Evolutionary conservation across 352 stramenopile species (phyloP).

Genomic region (Phytophthora hybrid): DNA sequence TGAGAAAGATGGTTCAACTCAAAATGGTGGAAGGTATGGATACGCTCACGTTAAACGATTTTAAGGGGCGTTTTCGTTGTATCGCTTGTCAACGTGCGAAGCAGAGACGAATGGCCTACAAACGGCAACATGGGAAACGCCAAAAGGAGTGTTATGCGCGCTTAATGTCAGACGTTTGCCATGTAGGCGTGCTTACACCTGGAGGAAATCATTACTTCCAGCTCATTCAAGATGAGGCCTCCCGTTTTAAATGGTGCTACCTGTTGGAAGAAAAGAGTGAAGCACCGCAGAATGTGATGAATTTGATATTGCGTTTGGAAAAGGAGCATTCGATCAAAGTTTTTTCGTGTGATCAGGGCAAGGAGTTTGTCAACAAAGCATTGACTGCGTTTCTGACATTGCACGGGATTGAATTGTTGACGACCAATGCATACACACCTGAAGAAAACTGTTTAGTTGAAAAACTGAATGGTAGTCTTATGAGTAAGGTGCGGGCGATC

Average conservation of each 20-base stretch:
- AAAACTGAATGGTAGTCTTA: neutral
- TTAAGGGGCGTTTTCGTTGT: neutral
- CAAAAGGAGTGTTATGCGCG: neutral
- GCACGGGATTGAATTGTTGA: neutral
- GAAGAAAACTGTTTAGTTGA: too few relatives aligned
- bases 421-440: neutral
- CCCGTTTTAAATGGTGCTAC: slow-evolving; percentile 19
- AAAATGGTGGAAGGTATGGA: neutral
- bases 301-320: too few relatives aligned
- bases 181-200: neutral
- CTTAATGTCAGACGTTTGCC: neutral
- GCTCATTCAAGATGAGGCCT: slow-evolving; percentile 17
- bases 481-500: too few relatives aligned
- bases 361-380: neutral
- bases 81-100: neutral
- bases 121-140: neutral
- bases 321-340: too few relatives aligned
- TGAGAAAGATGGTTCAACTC: neutral
- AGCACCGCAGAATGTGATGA: slow-evolving; percentile 1
- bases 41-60: neutral
- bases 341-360: too few relatives aligned
- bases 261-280: slow-evolving; percentile 9
- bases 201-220: slow-evolving; percentile 3
- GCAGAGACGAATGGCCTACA: slow-evolving; percentile 4
- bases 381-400: neutral